Base-by-base conservation (phyloP, 169 alveolate genomes). In the Prorocentrum cordatum region DNA sequence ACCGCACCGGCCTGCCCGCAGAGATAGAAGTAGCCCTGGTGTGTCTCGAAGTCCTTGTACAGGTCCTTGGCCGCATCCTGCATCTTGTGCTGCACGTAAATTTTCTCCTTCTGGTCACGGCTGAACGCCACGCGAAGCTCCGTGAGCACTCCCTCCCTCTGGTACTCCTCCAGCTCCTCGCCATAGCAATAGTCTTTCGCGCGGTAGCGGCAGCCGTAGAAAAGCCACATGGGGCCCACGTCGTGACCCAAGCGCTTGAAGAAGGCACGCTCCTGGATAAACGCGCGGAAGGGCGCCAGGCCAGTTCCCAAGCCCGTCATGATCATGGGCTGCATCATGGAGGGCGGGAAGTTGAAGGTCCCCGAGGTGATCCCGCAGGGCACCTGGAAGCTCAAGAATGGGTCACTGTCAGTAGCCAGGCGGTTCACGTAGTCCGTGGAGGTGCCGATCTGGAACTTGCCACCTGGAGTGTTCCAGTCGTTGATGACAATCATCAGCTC, bases 281-380 rank as follows among this genome's bases (percentile, higher is more conserved):
- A 93, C 42, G 94, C 93, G 59, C 94, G 91, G 92, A 92, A 93
- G 36, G 94, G 95, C 36, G 94, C 93, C 45, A 93, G 68, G 16
- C 95, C 95, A 39, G 94, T 93, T 18, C 95, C 95, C 83, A 93
- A 91, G 72, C 94, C 84, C 47, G 93, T 92, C 94, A 93, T 92
- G 32, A 93, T 79, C 45, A 92, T 62, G 50, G 95, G 95, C 29
- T 73, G 80, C 38, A 47, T 73, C 33, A 86, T 45, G 59, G 92
- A 91, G 6, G 59, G 45, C 14, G 95, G 95, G 45, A 93, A 75
- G 47, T 88, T 92, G 89, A 93, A 93, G 45, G 93, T 88, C 26
- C 90, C 72, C n/a, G 5, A 7, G 47, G 47, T 38, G 18, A 38
- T 7, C 92, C 89, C 82, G 33, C 61, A 45, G 6, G 83, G 22